Conservation (phyloP, 2,329 filamentous ascomycete species). For the Tetracladium maxilliforme region DNA sequence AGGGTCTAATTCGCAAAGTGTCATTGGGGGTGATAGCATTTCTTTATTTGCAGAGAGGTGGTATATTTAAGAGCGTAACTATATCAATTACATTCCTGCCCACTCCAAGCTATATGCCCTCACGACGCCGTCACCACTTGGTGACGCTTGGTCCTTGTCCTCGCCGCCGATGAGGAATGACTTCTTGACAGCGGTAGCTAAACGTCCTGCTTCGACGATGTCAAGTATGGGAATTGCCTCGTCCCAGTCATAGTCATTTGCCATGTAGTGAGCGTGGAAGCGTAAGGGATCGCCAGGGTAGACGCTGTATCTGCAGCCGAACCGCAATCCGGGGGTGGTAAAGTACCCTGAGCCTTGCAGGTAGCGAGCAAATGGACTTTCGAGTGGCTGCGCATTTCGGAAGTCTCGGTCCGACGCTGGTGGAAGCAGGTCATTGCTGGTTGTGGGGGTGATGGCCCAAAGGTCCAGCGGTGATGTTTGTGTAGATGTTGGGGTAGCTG, state of each 20-base stretch:
- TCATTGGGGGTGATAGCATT: too few species aligned
- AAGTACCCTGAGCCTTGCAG: too few species aligned
- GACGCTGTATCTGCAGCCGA: slow-evolving; percentile 86
- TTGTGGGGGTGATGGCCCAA: slow-evolving; percentile 4
- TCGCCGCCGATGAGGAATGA: slow-evolving; percentile 74
- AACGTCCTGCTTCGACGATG: slow-evolving; percentile 68
- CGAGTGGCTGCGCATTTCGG: slow-evolving; percentile 8
- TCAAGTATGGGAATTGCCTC: slow-evolving; percentile 75
- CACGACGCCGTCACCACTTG: too few species aligned
- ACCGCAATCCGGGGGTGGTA: slow-evolving; percentile 81
- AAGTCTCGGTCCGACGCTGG: slow-evolving; percentile 5
- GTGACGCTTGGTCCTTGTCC: too few species aligned
- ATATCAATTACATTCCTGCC: too few species aligned
- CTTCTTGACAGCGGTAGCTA: slow-evolving; percentile 95
- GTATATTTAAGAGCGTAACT: too few species aligned
- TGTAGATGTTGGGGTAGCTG: too few species aligned
- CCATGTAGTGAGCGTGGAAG: slow-evolving; percentile 91
- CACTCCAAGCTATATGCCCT: too few species aligned
- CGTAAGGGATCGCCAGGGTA: slow-evolving; percentile 91
- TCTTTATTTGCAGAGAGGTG: too few species aligned
- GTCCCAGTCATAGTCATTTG: slow-evolving; percentile 74
- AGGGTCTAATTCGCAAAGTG: too few species aligned
- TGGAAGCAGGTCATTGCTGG: slow-evolving; percentile 4
- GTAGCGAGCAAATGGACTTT: too few species aligned
- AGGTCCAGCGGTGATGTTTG: too few species aligned